Evolutionary conservation across 108 stramenopile genomes (phyloP), one percentile per base, ranked within the genome.

Genomic region (Stephanodiscus minutulus): DNA sequence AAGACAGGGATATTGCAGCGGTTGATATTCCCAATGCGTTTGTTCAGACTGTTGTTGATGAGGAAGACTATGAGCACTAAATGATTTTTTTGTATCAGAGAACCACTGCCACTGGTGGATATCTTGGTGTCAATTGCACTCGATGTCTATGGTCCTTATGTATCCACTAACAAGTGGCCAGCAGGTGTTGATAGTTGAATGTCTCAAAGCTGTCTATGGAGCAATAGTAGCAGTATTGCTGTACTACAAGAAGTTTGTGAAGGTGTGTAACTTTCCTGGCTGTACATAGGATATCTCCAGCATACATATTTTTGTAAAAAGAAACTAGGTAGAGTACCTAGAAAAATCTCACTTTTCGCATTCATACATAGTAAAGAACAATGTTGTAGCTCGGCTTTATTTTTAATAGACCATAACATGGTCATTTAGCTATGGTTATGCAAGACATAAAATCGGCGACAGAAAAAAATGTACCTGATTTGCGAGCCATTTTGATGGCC

Each of bases 1-100:
- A 86, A 71, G 24, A 53, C n/a, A 43, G 85, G 17, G 79, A 86
- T 31, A 73, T 83, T 0, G 77, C 70, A n/a, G 74, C 72, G 13
- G 25, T 72, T 62, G 88, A 89, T 31, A 50, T 89, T 13, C 82
- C 82, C 2, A 69, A 64, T 24, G 79, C 84, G 0, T 89, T 85
- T 47, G 10, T 85, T 3, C 84, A 85, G 21, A 72, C 85, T 1
- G 41, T 79, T 17, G 53, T 76, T 55, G 6, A 8, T 8, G 8
- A 39, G 11, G 63, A 72, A 0, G 80, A 68, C 20, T 52, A 60
- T 3, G 57, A 54, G 60, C 49, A 71, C 9, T 7, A 37, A 4
- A 52, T 68, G 1, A 53, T n/a, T 77, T 5, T 57, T 81, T 11
- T 25, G 31, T 17, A 67, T 83, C 0, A 13, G 61, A 2, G 78